phyloP scores from a whole-genome alignment of 129 eudicot genomes.

The Heracleum sosnowskyi region DNA sequence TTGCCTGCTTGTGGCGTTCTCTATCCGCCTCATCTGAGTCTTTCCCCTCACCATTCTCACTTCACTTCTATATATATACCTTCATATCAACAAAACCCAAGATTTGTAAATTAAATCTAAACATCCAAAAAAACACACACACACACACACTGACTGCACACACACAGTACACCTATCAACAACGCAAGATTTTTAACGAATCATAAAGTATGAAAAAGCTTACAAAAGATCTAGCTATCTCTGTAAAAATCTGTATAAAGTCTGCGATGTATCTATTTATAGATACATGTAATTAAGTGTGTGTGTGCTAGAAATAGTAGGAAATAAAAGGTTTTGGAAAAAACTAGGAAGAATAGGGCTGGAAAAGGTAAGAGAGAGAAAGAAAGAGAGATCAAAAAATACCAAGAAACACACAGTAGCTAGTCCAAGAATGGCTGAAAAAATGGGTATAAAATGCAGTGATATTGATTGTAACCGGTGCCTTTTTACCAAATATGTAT shows the following conservation, averaged over 20 bases:
- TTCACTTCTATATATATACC: neutral
- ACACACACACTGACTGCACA: neutral
- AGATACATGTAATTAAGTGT: neutral
- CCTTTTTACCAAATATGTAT: neutral
- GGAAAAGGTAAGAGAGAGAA: conserved; percentile 20
- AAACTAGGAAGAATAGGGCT: conserved; percentile 14
- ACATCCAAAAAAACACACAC: neutral
- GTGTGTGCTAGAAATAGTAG: neutral
- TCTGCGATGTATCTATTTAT: neutral
- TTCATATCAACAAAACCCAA: neutral
- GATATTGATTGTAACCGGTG: neutral
- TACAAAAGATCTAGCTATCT: neutral
- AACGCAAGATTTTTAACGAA: neutral
- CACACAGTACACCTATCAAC: no score
- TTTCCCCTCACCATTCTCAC: conserved; percentile 74
- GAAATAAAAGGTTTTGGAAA: conserved; percentile 1
- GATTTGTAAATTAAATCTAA: neutral
- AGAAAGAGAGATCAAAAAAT: neutral
- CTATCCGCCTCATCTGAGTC: conserved; percentile 86
- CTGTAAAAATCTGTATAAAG: neutral
- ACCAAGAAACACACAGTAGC: neutral
- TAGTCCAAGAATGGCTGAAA: conserved; percentile 13
- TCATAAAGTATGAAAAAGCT: neutral
- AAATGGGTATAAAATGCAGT: neutral
- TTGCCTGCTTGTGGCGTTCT: conserved; percentile 83